Base-by-base conservation (phyloP, 306 rosid species). In the Luffa aegyptiaca region DNA sequence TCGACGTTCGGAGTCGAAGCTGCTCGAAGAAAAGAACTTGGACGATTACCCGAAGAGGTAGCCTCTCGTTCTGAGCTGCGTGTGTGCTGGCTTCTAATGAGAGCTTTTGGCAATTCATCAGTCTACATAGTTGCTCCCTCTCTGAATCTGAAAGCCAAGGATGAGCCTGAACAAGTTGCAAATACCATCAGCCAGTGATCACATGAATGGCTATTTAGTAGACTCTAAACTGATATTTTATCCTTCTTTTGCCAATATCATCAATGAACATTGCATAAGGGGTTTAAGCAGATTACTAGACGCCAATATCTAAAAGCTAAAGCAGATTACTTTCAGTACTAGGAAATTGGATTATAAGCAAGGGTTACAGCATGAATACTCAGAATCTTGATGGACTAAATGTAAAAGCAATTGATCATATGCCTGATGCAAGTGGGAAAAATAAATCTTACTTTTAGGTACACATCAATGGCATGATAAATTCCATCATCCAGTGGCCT, bases 1-100 rank as follows among this genome's bases (percentile, higher is more conserved):
- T 88, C 11, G 98, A 93, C 66, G 98, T 92, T 1, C 97, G 88
- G 53, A 93, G 98, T 57, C 93, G 83, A 85, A 93, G 97, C 75
- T 93, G 97, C 80, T 93, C 97, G 14, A 93, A 91, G 80, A 91
- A 93, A 16, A 93, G 89, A 42, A 93, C 97, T 70, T 92, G 97
- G 18, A 92, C 93, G 49, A 93, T 86, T 41, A 91, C 95, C 77
- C 98, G 76, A 2, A 93, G 90, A 39, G 98, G 98, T 57, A 93
- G 83, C 70, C 93, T 86, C 84, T 93, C 97, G 39, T 93, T 93
- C 82, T 93, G 97, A 2, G 97, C 98, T 3, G 97, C 97, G 80
- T 91, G 98, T 1, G 95, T 88, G 83, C 98, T 90, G 41, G 95
- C 97, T 81, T 93, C 95, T 80, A 93, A 71, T 20, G 97, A 90